phyloP scores from a whole-genome alignment of 495 filamentous ascomycete species.

The Aspergillus bridgeri region DNA sequence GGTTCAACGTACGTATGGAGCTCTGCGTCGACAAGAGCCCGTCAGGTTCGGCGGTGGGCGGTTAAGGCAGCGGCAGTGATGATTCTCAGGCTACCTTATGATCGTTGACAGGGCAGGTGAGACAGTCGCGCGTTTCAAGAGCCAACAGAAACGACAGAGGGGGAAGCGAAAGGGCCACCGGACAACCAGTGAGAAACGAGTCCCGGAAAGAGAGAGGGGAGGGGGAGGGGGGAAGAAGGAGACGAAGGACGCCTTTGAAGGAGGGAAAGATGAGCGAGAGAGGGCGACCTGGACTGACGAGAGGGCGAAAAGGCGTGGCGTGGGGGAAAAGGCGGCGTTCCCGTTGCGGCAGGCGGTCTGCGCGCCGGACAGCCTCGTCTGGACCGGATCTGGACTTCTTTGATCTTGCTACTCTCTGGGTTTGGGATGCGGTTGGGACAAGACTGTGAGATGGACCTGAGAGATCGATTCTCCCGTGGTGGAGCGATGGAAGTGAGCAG shows the following conservation, averaged over 20 bases:
- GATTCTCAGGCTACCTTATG: slow-evolving; percentile 1
- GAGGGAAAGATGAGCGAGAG: background rate
- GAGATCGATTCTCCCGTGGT: background rate
- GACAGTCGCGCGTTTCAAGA: slow-evolving; percentile 1
- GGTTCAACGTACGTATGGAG: background rate
- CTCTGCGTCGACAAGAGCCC: background rate
- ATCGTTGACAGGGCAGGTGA: background rate
- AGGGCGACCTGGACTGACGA: background rate
- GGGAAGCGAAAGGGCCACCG: slow-evolving; percentile 1
- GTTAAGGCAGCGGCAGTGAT: slow-evolving; percentile 10
- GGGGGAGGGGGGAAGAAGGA: background rate
- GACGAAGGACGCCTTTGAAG: background rate
- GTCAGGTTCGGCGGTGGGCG: slow-evolving; percentile 6
- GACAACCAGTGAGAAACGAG: background rate
- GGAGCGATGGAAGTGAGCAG: too few relatives aligned
- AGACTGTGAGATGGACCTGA: too few relatives aligned
- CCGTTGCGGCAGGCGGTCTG: slow-evolving; percentile 36
- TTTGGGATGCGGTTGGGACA: too few relatives aligned
- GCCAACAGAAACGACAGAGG: background rate
- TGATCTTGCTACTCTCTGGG: too few relatives aligned
- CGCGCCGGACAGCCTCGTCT: background rate
- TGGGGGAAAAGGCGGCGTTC: slow-evolving; percentile 21
- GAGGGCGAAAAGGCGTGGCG: slow-evolving; percentile 28
- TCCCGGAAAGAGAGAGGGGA: slow-evolving; percentile 1
- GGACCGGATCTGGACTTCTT: slow-evolving; percentile 9